Conservation (phyloP, 1,284 basidiomycete species). For the Schizopora paradoxa region DNA sequence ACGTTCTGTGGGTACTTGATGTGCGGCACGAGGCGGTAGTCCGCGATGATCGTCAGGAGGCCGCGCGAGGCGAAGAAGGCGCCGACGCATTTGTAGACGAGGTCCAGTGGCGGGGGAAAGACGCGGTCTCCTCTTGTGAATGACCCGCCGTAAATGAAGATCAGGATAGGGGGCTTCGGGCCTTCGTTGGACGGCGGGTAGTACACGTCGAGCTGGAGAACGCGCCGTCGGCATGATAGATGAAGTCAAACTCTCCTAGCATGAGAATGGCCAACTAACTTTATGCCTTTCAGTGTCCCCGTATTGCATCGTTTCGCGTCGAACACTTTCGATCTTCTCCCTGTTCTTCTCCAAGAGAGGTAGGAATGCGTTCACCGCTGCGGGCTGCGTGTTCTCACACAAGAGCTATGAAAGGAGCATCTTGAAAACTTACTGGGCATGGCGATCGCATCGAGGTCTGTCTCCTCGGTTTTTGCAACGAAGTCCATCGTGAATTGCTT, state of each 20-base stretch:
- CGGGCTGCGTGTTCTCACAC: too few species aligned
- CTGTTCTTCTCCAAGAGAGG: slow-evolving; percentile 39
- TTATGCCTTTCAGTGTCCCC: slow-evolving; percentile 48
- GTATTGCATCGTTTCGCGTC: slow-evolving; percentile 50
- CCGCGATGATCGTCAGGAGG: slow-evolving; percentile 53
- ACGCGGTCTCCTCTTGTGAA: slow-evolving; percentile 45
- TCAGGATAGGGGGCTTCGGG: slow-evolving; percentile 43
- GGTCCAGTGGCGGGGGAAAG: slow-evolving; percentile 40
- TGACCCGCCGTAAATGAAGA: slow-evolving; percentile 62
- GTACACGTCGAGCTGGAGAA: slow-evolving; percentile 50
- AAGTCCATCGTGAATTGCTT: too few species aligned
- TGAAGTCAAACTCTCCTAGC: neutral
- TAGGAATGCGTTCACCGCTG: slow-evolving; percentile 30
- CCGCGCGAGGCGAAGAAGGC: slow-evolving; percentile 56
- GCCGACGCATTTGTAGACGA: slow-evolving; percentile 49
- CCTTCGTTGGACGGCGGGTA: slow-evolving; percentile 40
- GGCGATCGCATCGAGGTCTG: too few species aligned
- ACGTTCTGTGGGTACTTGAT: slow-evolving; percentile 45
- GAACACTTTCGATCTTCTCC: slow-evolving; percentile 35
- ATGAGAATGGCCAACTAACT: too few species aligned
- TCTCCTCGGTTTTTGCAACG: too few species aligned
- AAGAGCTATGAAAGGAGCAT: too few species aligned
- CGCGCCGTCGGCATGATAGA: too few species aligned
- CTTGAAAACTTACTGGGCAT: too few species aligned
- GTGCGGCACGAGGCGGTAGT: slow-evolving; percentile 56